A percentile compares a stretch with the other conserved stretches of the same genome.
Evolutionary conservation across 352 stramenopile species (phyloP).

Genomic region (Phytophthora fragariaefolia): DNA sequence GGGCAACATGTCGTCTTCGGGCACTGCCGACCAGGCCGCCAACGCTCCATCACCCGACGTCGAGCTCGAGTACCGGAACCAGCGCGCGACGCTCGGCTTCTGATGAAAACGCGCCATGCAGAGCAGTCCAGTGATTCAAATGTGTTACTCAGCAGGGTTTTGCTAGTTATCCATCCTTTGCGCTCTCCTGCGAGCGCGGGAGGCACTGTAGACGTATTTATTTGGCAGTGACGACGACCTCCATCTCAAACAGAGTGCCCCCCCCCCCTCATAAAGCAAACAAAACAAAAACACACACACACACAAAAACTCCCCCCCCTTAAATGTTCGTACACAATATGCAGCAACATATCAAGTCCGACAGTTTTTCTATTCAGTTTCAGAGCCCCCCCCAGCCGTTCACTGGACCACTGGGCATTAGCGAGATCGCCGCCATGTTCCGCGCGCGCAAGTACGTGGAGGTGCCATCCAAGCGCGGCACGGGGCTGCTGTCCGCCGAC

Average conservation of each 20-base stretch:
- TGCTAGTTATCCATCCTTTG: constrained; percentile 10
- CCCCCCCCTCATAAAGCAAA: too few species aligned
- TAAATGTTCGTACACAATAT: too few species aligned
- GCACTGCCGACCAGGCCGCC: constrained; percentile 29
- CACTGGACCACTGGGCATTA: constrained; percentile 6
- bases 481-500: constrained; percentile 49
- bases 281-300: neutral
- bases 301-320: too few species aligned
- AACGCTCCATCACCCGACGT: constrained; percentile 35
- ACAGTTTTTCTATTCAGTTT: constrained; percentile 10
- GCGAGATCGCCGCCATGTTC: constrained; percentile 57
- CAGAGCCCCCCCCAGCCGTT: neutral
- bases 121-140: constrained; percentile 20
- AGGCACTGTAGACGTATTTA: constrained; percentile 47
- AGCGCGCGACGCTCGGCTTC: constrained; percentile 76
- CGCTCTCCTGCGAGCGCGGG: too few species aligned
- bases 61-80: constrained; percentile 50
- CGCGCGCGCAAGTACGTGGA: constrained; percentile 73
- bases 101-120: constrained; percentile 29
- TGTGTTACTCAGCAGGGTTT: constrained; percentile 33
- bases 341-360: constrained; percentile 3
- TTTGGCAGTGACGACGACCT: constrained; percentile 22
- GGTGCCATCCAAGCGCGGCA: constrained; percentile 65
- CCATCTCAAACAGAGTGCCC: constrained; percentile 8
- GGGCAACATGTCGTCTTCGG: constrained; percentile 29